Conservation (phyloP, 129 eudicot genomes). For the Centrapalus pauciflorus region DNA sequence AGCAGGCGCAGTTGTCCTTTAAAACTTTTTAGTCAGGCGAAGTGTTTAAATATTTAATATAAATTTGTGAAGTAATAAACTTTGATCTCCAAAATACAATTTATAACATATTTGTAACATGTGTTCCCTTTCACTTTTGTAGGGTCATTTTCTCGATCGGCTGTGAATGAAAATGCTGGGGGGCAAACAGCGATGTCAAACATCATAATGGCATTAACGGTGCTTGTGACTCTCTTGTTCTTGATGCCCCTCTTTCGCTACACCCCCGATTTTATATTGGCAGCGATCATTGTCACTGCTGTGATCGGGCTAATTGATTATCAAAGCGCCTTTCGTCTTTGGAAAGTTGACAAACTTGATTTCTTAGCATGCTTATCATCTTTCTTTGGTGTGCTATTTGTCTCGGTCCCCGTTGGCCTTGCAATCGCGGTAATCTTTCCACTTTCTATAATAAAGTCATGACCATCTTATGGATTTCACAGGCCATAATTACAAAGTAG, state of each 20-base stretch:
- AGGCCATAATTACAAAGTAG: too few species aligned
- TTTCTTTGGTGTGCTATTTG: constrained; percentile 59
- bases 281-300: constrained; percentile 61
- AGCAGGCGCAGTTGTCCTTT: too few species aligned
- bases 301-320: constrained; percentile 57
- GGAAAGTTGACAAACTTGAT: constrained; percentile 67
- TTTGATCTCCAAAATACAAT: too few species aligned
- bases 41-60: too few species aligned
- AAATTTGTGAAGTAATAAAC: too few species aligned
- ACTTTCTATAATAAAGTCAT: background rate
- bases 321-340: constrained; percentile 40
- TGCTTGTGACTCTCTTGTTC: constrained; percentile 59
- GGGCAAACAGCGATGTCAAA: constrained; percentile 63
- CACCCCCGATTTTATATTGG: constrained; percentile 59
- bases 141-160: constrained; percentile 39
- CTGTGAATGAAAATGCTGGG: constrained; percentile 76
- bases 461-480: too few species aligned
- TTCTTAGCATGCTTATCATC: constrained; percentile 57
- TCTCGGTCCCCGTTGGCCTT: constrained; percentile 59
- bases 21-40: background rate
- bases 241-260: constrained; percentile 63
- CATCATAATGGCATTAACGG: constrained; percentile 67
- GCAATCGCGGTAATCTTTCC: constrained; percentile 47
- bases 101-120: too few species aligned
- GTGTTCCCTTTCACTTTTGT: background rate